Base-by-base conservation (phyloP, 768 basidiomycete genomes). In the Pulveroboletus sp. region DNA sequence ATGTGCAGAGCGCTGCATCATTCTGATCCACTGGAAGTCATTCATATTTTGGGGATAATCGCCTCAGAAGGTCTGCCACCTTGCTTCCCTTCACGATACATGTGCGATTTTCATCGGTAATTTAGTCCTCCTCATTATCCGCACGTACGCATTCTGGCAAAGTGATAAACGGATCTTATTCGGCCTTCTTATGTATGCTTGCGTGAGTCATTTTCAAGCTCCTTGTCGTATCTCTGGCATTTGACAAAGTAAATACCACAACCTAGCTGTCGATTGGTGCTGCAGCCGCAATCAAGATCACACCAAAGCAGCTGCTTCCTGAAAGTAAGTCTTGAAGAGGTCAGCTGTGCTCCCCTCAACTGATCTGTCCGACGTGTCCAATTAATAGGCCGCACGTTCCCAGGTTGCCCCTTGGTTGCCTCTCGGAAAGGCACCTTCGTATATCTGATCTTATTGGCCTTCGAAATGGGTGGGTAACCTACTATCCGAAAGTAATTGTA, bases 101-200 rank as follows among this genome's bases (percentile, higher is more conserved):
- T 6, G 2, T n/a, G 26, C 31, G 27, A 40, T 39, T 19, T 4
- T 32, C 6, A 7, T 40, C 24, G 20, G 26, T 26, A 5, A 17
- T 14, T 17, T 31, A 63, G 61, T 41, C 23, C 53, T 61, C 23
- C 45, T 61, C 3, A 6, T 52, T 38, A 16, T 60, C 16, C 56
- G 53, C 47, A 63, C 59, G 9, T 60, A 51, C 29, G 60, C 60
- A 1, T 63, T 55, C 13, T 61, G 59, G 59, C 35, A 51, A 23
- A 30, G 54, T 6, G 24, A 55, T 24, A 61, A 41, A 24, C 23
- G 37, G 8, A 9, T 61, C 4, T 40, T 50, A 22, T 55, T 42
- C 20, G 57, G 50, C 22, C 58, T 63, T 22, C 13, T 44, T 12
- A 5, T 19, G 14, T 63, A 52, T 6, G 40, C 20, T 26, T 6